Evolutionary conservation across 768 basidiomycete species (phyloP).

Genomic region (Mycena chlorophos): DNA sequence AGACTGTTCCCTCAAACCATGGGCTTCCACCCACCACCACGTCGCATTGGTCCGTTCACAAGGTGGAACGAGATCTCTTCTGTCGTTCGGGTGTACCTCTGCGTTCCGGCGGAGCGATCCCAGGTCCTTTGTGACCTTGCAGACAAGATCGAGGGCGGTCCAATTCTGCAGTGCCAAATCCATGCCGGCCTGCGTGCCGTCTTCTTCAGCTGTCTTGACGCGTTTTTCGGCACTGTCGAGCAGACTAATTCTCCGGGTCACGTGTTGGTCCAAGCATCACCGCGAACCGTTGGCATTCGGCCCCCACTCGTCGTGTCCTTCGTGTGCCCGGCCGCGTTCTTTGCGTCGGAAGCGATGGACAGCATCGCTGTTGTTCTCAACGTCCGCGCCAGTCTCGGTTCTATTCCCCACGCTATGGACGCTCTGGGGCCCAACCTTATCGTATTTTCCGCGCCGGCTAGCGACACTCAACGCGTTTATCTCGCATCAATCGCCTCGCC

Average conservation of each 20-base stretch:
- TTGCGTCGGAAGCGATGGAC: no score
- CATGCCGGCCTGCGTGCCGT: slow-evolving; percentile 26
- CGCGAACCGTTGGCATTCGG: background rate
- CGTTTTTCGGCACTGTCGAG: slow-evolving; percentile 33
- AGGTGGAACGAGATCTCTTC: slow-evolving; percentile 34
- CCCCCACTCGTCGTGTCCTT: no score
- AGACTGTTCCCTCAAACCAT: slow-evolving; percentile 39
- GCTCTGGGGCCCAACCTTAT: no score
- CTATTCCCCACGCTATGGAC: no score
- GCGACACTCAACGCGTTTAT: no score
- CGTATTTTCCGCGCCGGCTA: no score
- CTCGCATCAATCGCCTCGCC: no score
- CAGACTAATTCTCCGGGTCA: slow-evolving; percentile 9
- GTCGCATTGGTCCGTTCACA: slow-evolving; percentile 26
- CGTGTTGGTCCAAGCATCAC: background rate
- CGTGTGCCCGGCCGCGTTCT: no score
- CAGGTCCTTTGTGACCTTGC: slow-evolving; percentile 25
- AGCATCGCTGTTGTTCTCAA: no score
- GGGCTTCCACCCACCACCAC: slow-evolving; percentile 19
- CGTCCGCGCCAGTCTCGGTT: no score
- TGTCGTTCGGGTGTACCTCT: slow-evolving; percentile 35
- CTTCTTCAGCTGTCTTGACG: slow-evolving; percentile 35
- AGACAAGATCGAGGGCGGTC: slow-evolving; percentile 31
- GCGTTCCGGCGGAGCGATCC: slow-evolving; percentile 34
- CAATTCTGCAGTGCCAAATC: slow-evolving; percentile 39